Base-by-base conservation (phyloP, 371 early-diverging fungal species). In the Haplosporangium sp. region DNA sequence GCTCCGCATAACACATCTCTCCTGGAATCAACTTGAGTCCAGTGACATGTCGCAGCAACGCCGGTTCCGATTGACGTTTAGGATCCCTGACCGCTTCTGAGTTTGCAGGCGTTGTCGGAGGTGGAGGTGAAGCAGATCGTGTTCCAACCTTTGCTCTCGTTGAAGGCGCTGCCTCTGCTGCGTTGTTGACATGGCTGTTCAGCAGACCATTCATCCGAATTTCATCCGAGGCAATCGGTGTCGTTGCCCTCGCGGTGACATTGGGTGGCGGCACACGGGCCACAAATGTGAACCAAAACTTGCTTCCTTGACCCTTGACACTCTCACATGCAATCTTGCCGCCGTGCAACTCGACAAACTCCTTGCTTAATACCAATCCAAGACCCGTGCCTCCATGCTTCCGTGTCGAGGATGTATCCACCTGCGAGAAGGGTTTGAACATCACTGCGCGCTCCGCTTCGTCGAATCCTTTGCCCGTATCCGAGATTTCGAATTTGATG, bases 341-440 rank as follows among this genome's bases (percentile, higher is more conserved):
- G 0, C 89, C 89, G 62, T 89, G 89, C 20, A 90, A 68, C 55
- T 90, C 91, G 50, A 89, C 88, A 23, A 90, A 69, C 53, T 89
- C 89, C 16, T 87, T 80, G 38, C 87, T 87, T 16, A 90, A 83
- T 2, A 89, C 89, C 0, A 90, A 76, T 0, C 91, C 91, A 16
- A 90, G 67, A 20, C 91, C 91, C 62, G 88, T 90, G 38, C 90
- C 90, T 36, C 89, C 90, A 72, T 90, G 87, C 63, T 90, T 90
- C 56, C 90, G 79, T 5, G 90, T 89, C 41, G 87, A 87, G 20
- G 91, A 90, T 57, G 87, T 85, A 55, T 89, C 89, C 9, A 88
- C 87, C 71, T 90, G 91, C 0, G 89, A 89, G 53, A 89, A 90
- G 0, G 91, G 91, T 57, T 90, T 89, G 71, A 90, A 90, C 88